Evolutionary conservation across 1,139 yeast species (phyloP).

Genomic region (Blastobotrys capitulatus): DNA sequence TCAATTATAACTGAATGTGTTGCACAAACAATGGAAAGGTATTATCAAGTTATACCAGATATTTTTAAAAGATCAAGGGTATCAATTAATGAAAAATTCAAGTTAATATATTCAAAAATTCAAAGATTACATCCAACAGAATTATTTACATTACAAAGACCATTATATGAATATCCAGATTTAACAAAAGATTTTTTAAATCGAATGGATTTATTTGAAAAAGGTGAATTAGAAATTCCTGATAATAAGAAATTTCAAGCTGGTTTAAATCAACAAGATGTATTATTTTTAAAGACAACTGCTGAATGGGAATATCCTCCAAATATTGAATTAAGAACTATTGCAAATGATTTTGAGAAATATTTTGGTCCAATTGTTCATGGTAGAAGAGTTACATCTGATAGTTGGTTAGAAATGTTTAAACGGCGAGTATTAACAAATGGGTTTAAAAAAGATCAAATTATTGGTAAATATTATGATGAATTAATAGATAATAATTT

Average conservation of each 20-base stretch:
- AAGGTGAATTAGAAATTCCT: background rate
- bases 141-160: background rate
- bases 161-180: background rate
- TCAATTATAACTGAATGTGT: slow-evolving; percentile 4
- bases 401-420: slow-evolving; percentile 5
- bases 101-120: background rate
- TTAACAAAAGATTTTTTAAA: background rate
- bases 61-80: background rate
- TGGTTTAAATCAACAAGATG: slow-evolving; percentile 1
- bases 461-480: slow-evolving; percentile 1
- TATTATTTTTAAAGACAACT: background rate
- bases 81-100: slow-evolving; percentile 6
- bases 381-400: background rate
- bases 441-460: background rate
- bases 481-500: background rate
- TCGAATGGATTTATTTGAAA: background rate
- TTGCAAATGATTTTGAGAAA: background rate
- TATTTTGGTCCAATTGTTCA: slow-evolving; percentile 2
- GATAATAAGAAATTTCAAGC: background rate
- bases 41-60: background rate
- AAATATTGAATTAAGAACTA: background rate
- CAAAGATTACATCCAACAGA: background rate
- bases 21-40: background rate
- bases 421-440: background rate
- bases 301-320: slow-evolving; percentile 10